A percentile compares a stretch with the other conserved stretches of the same genome.
These are phyloP conservation scores for Westerdykella sp. DNA, from an alignment of 2,329 filamentous ascomycete species.

Conservation along the genomic window DNA sequence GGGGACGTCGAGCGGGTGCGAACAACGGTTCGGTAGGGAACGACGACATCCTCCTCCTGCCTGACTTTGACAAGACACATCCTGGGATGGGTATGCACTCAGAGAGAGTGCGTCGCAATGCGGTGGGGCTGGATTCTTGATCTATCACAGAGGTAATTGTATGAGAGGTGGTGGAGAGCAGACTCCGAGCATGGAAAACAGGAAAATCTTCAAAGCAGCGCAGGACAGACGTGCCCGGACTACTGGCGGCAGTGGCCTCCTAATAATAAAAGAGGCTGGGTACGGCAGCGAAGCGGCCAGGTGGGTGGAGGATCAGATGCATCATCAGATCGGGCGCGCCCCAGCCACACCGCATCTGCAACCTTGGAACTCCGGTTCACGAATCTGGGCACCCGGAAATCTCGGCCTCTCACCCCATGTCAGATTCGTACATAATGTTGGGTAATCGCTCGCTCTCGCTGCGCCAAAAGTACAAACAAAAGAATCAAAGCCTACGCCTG, in stretches of 20 bases:
- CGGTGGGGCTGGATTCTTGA: no score
- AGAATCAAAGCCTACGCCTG: neutral
- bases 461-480: neutral
- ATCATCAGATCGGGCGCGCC: neutral
- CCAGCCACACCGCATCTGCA: neutral
- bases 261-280: neutral
- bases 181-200: neutral
- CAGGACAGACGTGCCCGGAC: neutral
- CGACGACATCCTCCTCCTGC: conserved; percentile 41
- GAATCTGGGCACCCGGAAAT: neutral
- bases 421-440: neutral
- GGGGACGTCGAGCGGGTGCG: conserved; percentile 17
- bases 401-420: neutral
- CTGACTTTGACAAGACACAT: conserved; percentile 46
- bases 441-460: neutral
- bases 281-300: neutral
- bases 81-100: conserved; percentile 1
- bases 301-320: neutral
- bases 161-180: no score
- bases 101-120: neutral
- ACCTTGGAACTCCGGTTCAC: neutral
- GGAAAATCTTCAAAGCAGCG: neutral
- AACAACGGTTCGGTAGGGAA: conserved; percentile 34
- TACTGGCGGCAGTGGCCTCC: neutral
- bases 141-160: no score